Evolutionary conservation across 208 protist genomes (phyloP).

Genomic region (Blechomonas ayalai): DNA sequence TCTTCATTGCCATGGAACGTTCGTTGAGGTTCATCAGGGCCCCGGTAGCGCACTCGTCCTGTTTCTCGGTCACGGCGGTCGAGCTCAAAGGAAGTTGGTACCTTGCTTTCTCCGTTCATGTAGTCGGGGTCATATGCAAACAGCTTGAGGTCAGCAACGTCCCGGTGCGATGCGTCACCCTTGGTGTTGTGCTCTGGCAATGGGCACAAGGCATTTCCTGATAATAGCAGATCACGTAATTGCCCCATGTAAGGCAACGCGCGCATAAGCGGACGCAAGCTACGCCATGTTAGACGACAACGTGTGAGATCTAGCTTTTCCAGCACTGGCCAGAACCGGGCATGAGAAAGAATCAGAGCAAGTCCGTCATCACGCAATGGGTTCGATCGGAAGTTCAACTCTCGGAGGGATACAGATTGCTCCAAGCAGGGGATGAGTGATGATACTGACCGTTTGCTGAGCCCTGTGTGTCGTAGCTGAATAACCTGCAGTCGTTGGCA

Average conservation of each 20-base stretch:
- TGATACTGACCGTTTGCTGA: conserved; percentile 27
- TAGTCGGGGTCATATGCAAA: conserved; percentile 61
- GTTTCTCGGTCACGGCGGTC: conserved; percentile 54
- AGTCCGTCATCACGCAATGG: conserved; percentile 44
- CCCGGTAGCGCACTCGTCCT: conserved; percentile 51
- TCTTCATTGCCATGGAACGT: too few species aligned
- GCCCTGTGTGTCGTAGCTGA: conserved; percentile 50
- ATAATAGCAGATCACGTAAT: conserved; percentile 40
- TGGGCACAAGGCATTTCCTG: conserved; percentile 55
- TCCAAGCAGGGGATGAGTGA: conserved; percentile 18
- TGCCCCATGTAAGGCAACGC: conserved; percentile 17
- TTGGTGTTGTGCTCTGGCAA: neutral
- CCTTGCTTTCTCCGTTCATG: conserved; percentile 33
- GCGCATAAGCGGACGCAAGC: conserved; percentile 15
- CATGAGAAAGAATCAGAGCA: conserved; percentile 15
- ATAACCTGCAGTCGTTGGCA: conserved; percentile 31
- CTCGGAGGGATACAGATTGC: too few species aligned
- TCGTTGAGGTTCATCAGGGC: conserved; percentile 11
- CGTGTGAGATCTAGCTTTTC: conserved; percentile 52
- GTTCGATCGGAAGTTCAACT: conserved; percentile 52
- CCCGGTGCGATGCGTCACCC: neutral
- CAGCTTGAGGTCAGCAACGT: conserved; percentile 17
- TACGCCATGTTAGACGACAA: conserved; percentile 49
- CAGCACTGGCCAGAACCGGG: conserved; percentile 39
- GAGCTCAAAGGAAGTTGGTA: conserved; percentile 71